phyloP scores from a whole-genome alignment of 1,284 basidiomycete species.

The Rhodotorula sp. region DNA sequence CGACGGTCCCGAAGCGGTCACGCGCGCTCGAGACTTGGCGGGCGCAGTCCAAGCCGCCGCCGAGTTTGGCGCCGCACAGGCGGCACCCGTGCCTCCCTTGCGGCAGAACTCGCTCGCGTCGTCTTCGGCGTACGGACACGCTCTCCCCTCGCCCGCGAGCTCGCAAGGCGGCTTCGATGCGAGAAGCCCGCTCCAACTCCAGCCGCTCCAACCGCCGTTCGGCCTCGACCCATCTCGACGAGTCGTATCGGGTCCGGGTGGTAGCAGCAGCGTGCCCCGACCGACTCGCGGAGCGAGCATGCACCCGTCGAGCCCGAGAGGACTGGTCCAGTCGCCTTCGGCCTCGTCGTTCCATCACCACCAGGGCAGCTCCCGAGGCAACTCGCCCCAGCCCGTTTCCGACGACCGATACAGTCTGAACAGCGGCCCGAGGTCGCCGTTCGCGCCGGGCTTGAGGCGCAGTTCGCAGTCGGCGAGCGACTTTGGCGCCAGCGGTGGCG shows the following conservation, averaged over 20 bases:
- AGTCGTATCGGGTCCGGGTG: background rate
- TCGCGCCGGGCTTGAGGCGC: background rate
- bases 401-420: background rate
- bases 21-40: conserved; percentile 64
- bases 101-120: conserved; percentile 14
- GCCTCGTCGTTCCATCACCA: conserved; percentile 2
- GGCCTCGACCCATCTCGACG: background rate
- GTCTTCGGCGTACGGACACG: background rate
- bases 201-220: background rate
- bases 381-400: conserved; percentile 6
- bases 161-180: conserved; percentile 1
- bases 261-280: conserved; percentile 1
- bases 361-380: conserved; percentile 15
- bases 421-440: conserved; percentile 2
- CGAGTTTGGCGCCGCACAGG: conserved; percentile 71
- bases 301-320: background rate
- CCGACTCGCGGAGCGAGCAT: conserved; percentile 28
- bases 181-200: background rate
- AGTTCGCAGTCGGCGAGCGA: background rate
- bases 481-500: background rate
- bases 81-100: conserved; percentile 45
- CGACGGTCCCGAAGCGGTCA: background rate
- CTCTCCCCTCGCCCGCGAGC: background rate
- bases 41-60: conserved; percentile 79
- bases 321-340: conserved; percentile 6